A percentile compares a stretch with the other conserved stretches of the same genome.
phyloP scores from a whole-genome alignment of 148 eudicot species.

The Polygonum aviculare region DNA sequence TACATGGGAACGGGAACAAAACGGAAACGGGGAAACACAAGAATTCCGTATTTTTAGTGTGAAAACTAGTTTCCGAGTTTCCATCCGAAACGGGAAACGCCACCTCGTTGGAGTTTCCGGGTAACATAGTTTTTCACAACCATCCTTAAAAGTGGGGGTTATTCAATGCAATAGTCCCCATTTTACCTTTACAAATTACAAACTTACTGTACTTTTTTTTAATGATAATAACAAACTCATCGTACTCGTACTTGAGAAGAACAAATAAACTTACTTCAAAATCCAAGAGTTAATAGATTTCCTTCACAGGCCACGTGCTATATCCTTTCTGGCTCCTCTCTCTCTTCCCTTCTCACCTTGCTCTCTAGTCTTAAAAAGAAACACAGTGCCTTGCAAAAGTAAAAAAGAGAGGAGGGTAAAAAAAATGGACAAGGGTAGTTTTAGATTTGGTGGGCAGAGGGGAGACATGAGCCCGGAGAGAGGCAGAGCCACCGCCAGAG shows the following conservation, averaged over 20 bases:
- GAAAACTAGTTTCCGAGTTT: no score
- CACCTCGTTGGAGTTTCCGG: no score
- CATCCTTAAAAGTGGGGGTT: no score
- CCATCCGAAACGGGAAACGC: no score
- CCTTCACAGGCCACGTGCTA: constrained; percentile 2
- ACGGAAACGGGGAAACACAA: no score
- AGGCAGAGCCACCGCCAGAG: constrained; percentile 4
- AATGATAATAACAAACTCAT: no score
- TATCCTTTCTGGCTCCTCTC: neutral
- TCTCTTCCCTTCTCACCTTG: neutral
- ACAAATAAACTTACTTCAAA: neutral
- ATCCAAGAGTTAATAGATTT: neutral
- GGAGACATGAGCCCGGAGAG: neutral
- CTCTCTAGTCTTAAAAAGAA: neutral
- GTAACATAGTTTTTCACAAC: no score
- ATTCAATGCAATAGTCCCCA: neutral
- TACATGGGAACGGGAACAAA: no score
- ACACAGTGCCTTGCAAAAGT: neutral
- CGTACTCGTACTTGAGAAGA: neutral
- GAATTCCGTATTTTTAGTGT: no score
- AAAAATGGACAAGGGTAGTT: constrained; percentile 1
- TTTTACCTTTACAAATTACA: neutral
- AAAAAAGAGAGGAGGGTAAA: neutral
- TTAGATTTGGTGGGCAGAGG: neutral
- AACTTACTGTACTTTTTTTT: no score